Evolutionary conservation across 2,329 filamentous ascomycete genomes (phyloP).

Genomic region (Botryotinia narcissicola): DNA sequence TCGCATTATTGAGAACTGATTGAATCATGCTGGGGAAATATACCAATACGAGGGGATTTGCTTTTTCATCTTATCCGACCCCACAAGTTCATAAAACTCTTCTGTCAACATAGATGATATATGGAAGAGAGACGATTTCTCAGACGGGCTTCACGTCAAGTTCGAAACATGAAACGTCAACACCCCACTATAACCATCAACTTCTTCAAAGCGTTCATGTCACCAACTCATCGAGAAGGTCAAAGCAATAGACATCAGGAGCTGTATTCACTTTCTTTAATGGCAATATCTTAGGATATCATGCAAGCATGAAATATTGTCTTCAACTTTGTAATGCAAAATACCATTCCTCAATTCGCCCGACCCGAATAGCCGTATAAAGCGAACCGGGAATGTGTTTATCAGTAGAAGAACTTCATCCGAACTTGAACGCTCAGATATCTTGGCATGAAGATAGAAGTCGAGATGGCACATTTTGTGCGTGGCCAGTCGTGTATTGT

Average conservation of each 20-base stretch:
- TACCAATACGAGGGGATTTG: background rate
- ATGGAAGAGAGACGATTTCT: background rate
- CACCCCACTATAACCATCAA: background rate
- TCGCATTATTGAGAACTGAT: no score
- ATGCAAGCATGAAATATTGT: background rate
- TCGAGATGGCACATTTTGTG: background rate
- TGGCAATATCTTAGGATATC: background rate
- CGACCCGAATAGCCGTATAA: no score
- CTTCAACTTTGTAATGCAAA: background rate
- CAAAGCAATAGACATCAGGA: background rate
- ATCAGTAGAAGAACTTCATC: background rate
- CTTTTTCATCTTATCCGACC: background rate
- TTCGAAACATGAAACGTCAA: conserved; percentile 6
- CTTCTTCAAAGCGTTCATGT: background rate
- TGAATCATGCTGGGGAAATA: background rate
- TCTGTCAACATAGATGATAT: background rate
- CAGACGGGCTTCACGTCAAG: background rate
- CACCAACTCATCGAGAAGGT: background rate
- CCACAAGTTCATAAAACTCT: background rate
- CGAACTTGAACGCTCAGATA: conserved; percentile 1
- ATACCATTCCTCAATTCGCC: background rate
- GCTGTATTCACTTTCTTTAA: background rate
- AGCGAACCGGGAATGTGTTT: no score
- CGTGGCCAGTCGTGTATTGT: background rate
- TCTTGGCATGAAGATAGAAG: background rate